Percentiles rank a stretch among this genome's conserved stretches.
Conservation (phyloP, 441 rosid species). For the Flueggea neowawraea region DNA sequence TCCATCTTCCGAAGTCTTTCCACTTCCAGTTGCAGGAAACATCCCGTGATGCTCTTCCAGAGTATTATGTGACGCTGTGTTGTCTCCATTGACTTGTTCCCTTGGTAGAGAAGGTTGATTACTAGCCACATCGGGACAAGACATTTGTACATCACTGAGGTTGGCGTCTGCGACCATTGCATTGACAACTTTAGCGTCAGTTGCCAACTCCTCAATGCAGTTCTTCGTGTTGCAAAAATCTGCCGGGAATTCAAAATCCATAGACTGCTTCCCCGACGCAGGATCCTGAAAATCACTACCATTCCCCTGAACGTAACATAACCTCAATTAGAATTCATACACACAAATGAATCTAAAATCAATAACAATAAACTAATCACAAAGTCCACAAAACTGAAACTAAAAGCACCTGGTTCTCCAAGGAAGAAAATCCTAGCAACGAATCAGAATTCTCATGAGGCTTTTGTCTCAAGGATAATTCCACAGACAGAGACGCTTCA, state of each 20-base stretch:
- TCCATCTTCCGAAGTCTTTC: conserved; percentile 52
- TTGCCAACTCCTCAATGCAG: conserved; percentile 17
- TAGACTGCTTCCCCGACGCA: conserved; percentile 17
- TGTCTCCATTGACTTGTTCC: conserved; percentile 25
- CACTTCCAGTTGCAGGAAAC: conserved; percentile 24
- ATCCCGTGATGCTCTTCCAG: conserved; percentile 28
- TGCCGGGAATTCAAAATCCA: conserved; percentile 35
- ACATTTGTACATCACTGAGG: conserved; percentile 19
- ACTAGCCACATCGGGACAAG: conserved; percentile 19
- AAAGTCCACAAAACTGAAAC: not conserved
- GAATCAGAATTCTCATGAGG: conserved; percentile 18
- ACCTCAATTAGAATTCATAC: conserved; percentile 15
- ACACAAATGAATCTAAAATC: not conserved
- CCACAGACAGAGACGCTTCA: conserved; percentile 16
- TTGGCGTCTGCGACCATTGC: conserved; percentile 18
- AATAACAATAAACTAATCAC: not conserved
- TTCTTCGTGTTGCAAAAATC: conserved; percentile 22
- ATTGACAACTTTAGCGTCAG: conserved; percentile 21
- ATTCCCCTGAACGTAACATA: no score
- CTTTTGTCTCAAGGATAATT: conserved; percentile 24
- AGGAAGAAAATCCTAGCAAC: conserved; percentile 19
- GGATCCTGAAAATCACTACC: conserved; percentile 20
- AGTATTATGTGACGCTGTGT: conserved; percentile 9
- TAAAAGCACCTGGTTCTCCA: conserved; percentile 34
- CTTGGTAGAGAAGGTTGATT: conserved; percentile 17